A percentile compares a stretch with the other conserved stretches of the same genome.
These are phyloP conservation scores for Metarhizium sp. DNA, from an alignment of 2,329 filamentous ascomycete species.

Conservation along the genomic window DNA sequence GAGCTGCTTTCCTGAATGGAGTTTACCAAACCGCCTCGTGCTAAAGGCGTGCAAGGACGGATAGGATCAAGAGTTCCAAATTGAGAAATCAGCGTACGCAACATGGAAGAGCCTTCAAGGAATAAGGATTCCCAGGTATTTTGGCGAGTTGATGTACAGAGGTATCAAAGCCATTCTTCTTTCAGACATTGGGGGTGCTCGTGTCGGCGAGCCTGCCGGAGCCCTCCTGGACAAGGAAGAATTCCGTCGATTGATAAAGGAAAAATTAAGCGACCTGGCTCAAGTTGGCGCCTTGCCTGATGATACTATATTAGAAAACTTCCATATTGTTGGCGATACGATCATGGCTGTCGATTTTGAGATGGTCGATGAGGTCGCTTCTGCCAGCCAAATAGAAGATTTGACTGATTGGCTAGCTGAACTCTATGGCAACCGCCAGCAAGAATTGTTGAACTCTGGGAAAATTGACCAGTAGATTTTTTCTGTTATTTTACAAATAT, in stretches of 20 bases:
- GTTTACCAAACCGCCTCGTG: constrained; percentile 10
- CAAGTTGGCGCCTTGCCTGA: neutral
- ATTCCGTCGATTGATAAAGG: neutral
- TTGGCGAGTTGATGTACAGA: constrained; percentile 11
- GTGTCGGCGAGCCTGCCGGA: constrained; percentile 8
- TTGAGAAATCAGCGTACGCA: constrained; percentile 13
- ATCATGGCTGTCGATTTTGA: neutral
- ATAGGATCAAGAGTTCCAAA: constrained; percentile 18
- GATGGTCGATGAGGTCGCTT: neutral
- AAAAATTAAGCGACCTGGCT: neutral
- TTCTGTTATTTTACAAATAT: too few species aligned
- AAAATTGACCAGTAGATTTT: too few species aligned
- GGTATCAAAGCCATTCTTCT: constrained; percentile 14
- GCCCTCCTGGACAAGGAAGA: constrained; percentile 7
- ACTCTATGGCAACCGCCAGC: too few species aligned
- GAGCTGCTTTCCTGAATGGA: constrained; percentile 9
- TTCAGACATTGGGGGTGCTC: constrained; percentile 14
- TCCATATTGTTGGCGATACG: neutral
- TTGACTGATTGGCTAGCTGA: too few species aligned
- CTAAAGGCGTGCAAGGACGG: constrained; percentile 12
- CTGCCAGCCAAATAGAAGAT: too few species aligned
- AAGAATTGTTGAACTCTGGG: too few species aligned
- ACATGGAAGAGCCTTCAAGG: constrained; percentile 14
- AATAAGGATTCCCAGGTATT: constrained; percentile 12
- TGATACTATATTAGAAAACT: neutral